Evolutionary conservation across 768 basidiomycete species (phyloP).

Genomic region (Megacollybia marginata): DNA sequence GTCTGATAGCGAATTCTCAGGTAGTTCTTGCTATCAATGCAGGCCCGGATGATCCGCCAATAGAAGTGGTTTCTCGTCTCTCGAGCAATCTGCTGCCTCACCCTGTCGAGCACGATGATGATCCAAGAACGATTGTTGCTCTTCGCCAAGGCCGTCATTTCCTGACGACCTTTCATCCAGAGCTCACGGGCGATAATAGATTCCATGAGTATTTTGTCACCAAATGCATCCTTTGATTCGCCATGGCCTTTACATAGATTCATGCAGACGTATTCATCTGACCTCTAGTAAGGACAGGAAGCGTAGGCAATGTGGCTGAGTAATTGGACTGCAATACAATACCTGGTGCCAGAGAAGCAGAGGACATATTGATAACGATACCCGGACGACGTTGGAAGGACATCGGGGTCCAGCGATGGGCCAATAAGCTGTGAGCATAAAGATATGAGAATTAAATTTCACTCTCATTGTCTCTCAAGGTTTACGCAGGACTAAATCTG

Average conservation of each 20-base stretch:
- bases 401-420: no score
- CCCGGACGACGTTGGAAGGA: no score
- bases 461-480: no score
- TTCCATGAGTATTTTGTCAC: constrained; percentile 90
- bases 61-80: constrained; percentile 66
- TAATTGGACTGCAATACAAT: no score
- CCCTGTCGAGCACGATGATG: constrained; percentile 33
- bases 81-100: constrained; percentile 43
- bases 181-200: constrained; percentile 78
- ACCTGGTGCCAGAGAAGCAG: no score
- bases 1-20: constrained; percentile 26
- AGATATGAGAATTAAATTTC: no score
- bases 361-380: no score
- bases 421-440: no score
- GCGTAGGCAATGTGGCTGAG: no score
- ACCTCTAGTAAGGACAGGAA: no score
- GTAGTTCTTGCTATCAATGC: constrained; percentile 52
- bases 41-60: constrained; percentile 41
- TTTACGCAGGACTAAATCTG: no score
- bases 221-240: constrained; percentile 51
- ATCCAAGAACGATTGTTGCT: constrained; percentile 71
- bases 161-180: constrained; percentile 91
- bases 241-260: neutral
- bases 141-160: constrained; percentile 78
- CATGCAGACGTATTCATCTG: no score